Base-by-base conservation (phyloP, 2,329 filamentous ascomycete genomes). In the Aspergillus fumigatus region DNA sequence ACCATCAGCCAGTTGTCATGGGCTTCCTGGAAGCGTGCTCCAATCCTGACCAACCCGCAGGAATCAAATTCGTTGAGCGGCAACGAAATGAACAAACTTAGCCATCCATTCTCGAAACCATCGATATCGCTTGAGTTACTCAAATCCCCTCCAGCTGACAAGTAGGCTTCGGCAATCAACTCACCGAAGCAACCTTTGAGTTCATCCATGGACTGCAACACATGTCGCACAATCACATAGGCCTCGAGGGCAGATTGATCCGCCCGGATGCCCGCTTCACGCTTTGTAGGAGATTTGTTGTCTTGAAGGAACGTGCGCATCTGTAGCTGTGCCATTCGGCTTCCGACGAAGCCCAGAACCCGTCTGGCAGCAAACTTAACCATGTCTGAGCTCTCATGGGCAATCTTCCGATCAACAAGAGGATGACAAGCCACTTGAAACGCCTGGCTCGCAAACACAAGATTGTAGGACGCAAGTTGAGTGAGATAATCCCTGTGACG, bases 1-100 rank as follows among this genome's bases (percentile, higher is more conserved):
- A 82, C 70, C 3, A 79, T 62, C 21, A 60, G 63, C 84, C 84
- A 87, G 48, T 81, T 80, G 21, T 81, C 79, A 48, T 70, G 61
- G 3, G 61, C 50, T 6, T 67, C 60, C n/a, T 66, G 67, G 27
- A 78, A 77, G 3, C 78, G 73, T 32, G 70, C 70, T 11, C 75
- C 75, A 25, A 70, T 65, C 2, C 70, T 68, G 21, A 78, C 70
- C 17, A 82, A 74, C 1, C 84, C 84, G 54, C 68, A 64, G 1
- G 67, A 57, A 61, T 84, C 80, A 23, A 87, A 69, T 57, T 84
- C 81, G 7, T 77, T 67, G 17, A 82, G 73, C 1, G 84, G 83
- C 11, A 86, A 71, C 1, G 82, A 62, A 1, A 75, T 77, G 61
- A 85, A 84, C 1, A 83, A 43, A n/a, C 72, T 71, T 41, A 64